These are phyloP conservation scores for Suhomyces prunicola DNA, from an alignment of 805 yeast species.

Conservation along the genomic window DNA sequence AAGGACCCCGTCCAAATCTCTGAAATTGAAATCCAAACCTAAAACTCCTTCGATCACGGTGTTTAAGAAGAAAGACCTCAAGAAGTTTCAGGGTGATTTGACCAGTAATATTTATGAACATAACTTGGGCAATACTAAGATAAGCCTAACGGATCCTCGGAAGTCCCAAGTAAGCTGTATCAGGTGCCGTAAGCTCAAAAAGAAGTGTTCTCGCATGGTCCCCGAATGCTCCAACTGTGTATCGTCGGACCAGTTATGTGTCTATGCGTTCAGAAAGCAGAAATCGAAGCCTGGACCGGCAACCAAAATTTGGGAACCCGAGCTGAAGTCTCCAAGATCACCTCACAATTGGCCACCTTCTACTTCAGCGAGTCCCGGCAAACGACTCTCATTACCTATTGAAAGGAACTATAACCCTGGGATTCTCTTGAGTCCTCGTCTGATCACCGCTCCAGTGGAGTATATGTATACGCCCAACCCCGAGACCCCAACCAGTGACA, in stretches of 20 bases:
- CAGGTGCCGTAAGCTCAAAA: constrained; percentile 30
- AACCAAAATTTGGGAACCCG: background rate
- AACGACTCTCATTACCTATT: background rate
- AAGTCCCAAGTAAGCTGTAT: constrained; percentile 26
- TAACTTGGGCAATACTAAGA: constrained; percentile 15
- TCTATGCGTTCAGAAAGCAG: constrained; percentile 20
- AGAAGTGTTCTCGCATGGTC: constrained; percentile 27
- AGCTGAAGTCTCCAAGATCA: background rate
- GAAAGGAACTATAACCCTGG: background rate
- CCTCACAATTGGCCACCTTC: background rate
- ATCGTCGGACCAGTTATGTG: constrained; percentile 29
- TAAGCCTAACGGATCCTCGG: constrained; percentile 17
- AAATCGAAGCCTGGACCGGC: constrained; percentile 1
- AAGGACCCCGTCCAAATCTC: background rate
- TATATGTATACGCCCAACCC: background rate
- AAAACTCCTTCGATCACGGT: constrained; percentile 18
- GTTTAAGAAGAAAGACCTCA: constrained; percentile 27
- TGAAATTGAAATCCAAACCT: background rate
- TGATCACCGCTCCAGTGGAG: background rate
- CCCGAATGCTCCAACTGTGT: constrained; percentile 32
- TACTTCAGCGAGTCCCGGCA: background rate
- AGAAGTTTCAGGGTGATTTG: constrained; percentile 7
- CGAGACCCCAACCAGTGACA: background rate
- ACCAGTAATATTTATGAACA: constrained; percentile 22
- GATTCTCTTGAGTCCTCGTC: background rate